Conservation (phyloP, 495 filamentous ascomycete genomes). For the Chaetomium tenue region DNA sequence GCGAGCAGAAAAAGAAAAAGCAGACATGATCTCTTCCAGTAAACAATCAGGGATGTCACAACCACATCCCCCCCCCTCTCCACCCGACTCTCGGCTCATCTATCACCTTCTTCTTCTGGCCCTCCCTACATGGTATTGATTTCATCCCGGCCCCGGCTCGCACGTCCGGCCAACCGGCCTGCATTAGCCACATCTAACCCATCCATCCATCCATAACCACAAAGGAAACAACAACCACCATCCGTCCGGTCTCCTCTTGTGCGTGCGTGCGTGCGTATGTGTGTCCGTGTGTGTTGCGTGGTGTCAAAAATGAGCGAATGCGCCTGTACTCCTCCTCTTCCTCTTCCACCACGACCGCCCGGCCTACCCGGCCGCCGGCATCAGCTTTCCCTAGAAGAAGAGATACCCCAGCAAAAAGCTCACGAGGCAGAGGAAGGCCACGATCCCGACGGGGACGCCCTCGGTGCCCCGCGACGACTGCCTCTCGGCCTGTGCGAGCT, state of each 20-base stretch:
- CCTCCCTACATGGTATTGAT: conserved; percentile 14
- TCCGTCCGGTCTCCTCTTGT: neutral
- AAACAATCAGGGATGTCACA: neutral
- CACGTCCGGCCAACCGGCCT: neutral
- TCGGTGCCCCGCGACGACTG: conserved; percentile 48
- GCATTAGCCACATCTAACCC: conserved; percentile 18
- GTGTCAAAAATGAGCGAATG: conserved; percentile 1
- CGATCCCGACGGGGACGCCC: conserved; percentile 84
- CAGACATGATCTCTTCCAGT: neutral
- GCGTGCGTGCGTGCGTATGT: neutral
- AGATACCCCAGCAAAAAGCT: conserved; percentile 93
- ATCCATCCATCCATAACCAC: conserved; percentile 13
- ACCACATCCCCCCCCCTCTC: neutral
- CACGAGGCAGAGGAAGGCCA: conserved; percentile 77
- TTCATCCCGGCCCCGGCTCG: neutral
- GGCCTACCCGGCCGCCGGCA: neutral
- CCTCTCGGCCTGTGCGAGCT: conserved; percentile 54
- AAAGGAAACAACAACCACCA: neutral
- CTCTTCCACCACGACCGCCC: neutral
- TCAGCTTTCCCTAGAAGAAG: conserved; percentile 64
- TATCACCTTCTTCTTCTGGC: neutral
- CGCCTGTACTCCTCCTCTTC: neutral
- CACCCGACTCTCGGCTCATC: neutral
- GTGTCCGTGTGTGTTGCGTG: neutral
- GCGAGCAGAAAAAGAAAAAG: neutral